These are phyloP conservation scores for Parasitella parasitica DNA, from an alignment of 371 early-diverging fungal species.

Conservation along the genomic window DNA sequence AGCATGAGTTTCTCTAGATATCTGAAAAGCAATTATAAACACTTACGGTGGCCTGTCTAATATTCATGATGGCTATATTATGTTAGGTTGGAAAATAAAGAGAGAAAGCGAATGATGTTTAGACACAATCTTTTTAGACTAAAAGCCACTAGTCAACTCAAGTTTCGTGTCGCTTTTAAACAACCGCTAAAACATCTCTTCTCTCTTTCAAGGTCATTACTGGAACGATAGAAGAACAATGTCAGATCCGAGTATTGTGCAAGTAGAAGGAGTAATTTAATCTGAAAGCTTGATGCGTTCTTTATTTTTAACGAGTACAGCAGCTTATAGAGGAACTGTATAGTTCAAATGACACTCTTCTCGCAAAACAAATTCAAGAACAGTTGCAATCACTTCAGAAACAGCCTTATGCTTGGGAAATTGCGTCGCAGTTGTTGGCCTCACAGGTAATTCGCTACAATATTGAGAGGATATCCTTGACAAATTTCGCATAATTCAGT, in stretches of 20 bases:
- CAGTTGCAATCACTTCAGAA: constrained; percentile 71
- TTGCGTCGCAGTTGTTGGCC: constrained; percentile 64
- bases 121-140: not conserved
- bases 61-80: constrained; percentile 49
- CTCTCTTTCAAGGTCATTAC: not conserved
- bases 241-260: constrained; percentile 4
- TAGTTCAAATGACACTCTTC: constrained; percentile 37
- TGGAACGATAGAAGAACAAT: not conserved
- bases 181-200: not conserved
- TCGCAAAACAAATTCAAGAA: constrained; percentile 62
- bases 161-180: constrained; percentile 1
- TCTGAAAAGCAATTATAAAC: too few relatives aligned
- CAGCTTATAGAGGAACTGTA: constrained; percentile 50
- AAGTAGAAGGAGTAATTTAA: constrained; percentile 18
- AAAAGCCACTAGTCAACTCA: not conserved
- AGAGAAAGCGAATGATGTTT: constrained; percentile 6
- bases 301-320: not conserved
- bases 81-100: not conserved
- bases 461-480: not conserved
- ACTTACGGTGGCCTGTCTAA: constrained; percentile 67
- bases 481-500: constrained; percentile 27
- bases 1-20: not conserved
- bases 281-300: not conserved
- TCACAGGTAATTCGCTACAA: constrained; percentile 54
- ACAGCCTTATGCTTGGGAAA: constrained; percentile 73